phyloP scores from a whole-genome alignment of 352 stramenopile genomes.

The Phytophthora syringae region DNA sequence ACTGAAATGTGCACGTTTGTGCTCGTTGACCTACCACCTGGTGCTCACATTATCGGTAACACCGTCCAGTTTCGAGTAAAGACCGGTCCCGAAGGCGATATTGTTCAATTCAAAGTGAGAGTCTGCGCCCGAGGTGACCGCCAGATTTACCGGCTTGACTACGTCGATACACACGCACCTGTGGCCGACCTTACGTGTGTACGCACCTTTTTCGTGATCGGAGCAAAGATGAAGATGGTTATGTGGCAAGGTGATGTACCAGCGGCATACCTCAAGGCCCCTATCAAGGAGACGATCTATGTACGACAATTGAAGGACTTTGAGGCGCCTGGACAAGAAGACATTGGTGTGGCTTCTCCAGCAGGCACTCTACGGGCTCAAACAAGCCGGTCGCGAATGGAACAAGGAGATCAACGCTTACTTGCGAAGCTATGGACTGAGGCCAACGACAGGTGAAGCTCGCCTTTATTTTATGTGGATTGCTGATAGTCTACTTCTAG shows the following conservation, averaged over 20 bases:
- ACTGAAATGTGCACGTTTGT: not conserved
- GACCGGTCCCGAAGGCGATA: not conserved
- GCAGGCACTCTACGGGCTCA: constrained; percentile 5
- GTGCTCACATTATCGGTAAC: not conserved
- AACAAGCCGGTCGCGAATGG: constrained; percentile 7
- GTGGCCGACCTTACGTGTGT: constrained; percentile 4
- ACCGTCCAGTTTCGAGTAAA: constrained; percentile 15
- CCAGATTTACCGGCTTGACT: constrained; percentile 5
- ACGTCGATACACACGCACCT: not conserved
- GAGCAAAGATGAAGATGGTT: not conserved
- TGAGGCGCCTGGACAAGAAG: not conserved
- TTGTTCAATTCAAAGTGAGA: constrained; percentile 4
- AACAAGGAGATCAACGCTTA: constrained; percentile 7
- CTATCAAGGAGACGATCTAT: constrained; percentile 1
- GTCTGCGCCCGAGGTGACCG: constrained; percentile 7
- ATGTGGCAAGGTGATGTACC: not conserved
- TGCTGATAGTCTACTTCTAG: not conserved
- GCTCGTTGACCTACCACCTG: constrained; percentile 3
- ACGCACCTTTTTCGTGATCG: not conserved
- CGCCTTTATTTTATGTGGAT: constrained; percentile 1
- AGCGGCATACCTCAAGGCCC: constrained; percentile 6
- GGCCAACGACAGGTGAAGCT: not conserved
- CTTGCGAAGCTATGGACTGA: constrained; percentile 1
- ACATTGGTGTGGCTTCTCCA: constrained; percentile 4
- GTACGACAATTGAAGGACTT: constrained; percentile 3